Evolutionary conservation across 2,329 filamentous ascomycete species (phyloP), one percentile per base, ranked within the genome.

Genomic region (Fusarium sp.): DNA sequence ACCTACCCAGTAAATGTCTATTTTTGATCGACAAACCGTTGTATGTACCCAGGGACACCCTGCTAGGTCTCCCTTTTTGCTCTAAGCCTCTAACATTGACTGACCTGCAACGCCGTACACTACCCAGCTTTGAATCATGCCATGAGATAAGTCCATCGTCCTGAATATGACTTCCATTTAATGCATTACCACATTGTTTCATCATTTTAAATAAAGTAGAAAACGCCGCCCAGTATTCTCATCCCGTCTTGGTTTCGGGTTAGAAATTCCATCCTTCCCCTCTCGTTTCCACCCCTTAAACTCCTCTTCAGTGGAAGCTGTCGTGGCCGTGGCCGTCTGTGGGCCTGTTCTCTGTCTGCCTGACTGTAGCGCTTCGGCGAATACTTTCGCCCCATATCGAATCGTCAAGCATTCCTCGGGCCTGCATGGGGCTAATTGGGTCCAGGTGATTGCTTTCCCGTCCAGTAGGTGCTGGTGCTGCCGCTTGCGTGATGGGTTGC

Each of bases 321-420:
- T 74, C 76, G 32, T 79, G 78, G 48, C 76, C 76, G 32, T 79
- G 78, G 48, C 76, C 73, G 41, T 77, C 76, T 57, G 80, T 78
- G 41, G 77, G 77, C 53, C 78, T 75, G 25, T 82, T 78, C 16
- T 74, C 70, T 48, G 83, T 82, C 70, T 81, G 83, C 54, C 83
- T 82, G 56, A 86, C 87, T 56, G 94, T 97, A 73, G 96, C 94
- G 82, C 94, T 97, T 67, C 94, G 87, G 69, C 94, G 87, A 70
- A 98, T 94, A 83, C 93, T 97, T 81, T 97, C 93, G 54, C 95
- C 93, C 95, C 95, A 98, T 18, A 92, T 91, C 20, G 93, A 96
- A 76, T 95, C 92, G 75, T 96, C 93, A 58, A 98, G 86, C 77
- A 96, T 92, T 72, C 94, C 90, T 79, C 94, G 88, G 72, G 97